Evolutionary conservation across 176 grass and related monocot genomes (phyloP).

Genomic region (Oryza punctata): DNA sequence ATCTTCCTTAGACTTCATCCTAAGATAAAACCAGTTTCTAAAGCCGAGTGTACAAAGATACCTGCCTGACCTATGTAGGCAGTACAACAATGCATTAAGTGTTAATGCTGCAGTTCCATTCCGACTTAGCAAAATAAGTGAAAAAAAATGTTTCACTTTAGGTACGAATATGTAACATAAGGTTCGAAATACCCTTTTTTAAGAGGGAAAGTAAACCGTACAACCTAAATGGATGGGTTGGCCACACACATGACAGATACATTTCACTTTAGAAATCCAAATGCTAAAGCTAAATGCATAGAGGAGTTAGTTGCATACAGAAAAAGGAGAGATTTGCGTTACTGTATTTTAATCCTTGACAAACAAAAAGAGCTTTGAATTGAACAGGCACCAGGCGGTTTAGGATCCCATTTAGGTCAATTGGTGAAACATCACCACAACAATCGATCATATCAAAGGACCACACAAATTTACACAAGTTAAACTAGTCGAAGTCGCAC

Average conservation of each 20-base stretch:
- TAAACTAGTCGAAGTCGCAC: background rate
- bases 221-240: background rate
- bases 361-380: background rate
- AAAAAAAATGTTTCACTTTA: background rate
- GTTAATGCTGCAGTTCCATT: background rate
- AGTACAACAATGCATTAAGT: background rate
- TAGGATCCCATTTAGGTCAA: background rate
- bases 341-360: background rate
- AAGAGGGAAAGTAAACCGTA: background rate
- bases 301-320: background rate
- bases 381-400: background rate
- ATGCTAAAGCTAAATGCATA: background rate
- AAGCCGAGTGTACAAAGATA: background rate
- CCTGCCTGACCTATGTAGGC: conserved; percentile 29
- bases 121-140: background rate
- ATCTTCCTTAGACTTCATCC: conserved; percentile 61
- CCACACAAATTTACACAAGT: background rate
- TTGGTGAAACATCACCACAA: background rate
- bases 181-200: no score
- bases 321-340: background rate
- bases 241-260: background rate
- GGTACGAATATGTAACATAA: background rate
- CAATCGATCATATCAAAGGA: background rate
- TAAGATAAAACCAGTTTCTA: conserved; percentile 30
- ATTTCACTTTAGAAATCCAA: background rate